phyloP scores from a whole-genome alignment of 257 asterid species.

The Echites panduratus region DNA sequence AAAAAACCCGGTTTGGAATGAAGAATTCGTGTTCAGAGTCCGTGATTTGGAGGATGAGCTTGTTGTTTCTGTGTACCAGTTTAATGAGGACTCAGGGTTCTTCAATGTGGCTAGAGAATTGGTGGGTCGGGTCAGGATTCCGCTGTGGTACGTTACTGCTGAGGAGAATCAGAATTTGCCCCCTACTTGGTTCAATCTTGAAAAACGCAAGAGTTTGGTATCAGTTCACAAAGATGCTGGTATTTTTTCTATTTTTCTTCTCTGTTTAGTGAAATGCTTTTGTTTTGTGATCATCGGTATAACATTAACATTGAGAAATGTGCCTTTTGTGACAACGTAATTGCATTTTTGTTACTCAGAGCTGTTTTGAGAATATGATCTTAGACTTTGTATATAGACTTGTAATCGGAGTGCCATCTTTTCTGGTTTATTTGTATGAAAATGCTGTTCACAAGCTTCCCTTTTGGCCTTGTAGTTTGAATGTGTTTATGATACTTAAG shows the following conservation, averaged over 20 bases:
- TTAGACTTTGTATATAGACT: no score
- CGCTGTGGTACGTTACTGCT: conserved; percentile 51
- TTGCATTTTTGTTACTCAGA: no score
- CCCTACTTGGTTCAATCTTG: conserved; percentile 74
- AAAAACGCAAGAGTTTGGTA: conserved; percentile 37
- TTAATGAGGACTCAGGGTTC: conserved; percentile 49
- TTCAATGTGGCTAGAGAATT: conserved; percentile 45
- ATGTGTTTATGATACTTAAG: no score
- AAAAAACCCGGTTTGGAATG: conserved; percentile 66
- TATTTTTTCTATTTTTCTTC: conserved; percentile 14
- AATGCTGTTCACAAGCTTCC: no score
- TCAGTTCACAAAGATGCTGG: conserved; percentile 47
- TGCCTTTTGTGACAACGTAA: neutral
- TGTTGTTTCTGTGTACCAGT: conserved; percentile 45
- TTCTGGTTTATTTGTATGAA: no score
- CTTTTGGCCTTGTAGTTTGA: no score
- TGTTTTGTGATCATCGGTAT: neutral
- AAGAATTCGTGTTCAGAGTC: conserved; percentile 73
- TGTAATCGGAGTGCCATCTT: no score
- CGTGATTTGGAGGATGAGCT: conserved; percentile 60
- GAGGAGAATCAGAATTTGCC: conserved; percentile 68
- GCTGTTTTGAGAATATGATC: no score
- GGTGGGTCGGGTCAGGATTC: conserved; percentile 67
- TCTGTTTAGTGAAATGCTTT: neutral
- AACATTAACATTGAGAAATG: neutral